These are phyloP conservation scores for Tricholoma hemisulphureum DNA, from an alignment of 768 basidiomycete species.

Conservation along the genomic window DNA sequence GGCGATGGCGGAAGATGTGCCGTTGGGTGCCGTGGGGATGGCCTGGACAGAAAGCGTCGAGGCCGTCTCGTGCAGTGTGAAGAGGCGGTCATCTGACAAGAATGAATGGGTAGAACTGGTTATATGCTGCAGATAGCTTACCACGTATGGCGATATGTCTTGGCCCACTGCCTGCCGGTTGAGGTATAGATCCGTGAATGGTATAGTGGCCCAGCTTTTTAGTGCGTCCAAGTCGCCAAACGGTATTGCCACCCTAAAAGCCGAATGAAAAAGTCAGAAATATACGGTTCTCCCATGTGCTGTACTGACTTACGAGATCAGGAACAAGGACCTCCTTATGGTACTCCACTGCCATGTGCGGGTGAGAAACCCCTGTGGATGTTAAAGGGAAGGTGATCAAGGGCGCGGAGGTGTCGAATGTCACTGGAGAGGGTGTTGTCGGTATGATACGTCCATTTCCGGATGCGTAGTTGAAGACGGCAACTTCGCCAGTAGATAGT, in stretches of 20 bases:
- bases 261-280: not conserved
- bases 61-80: constrained; percentile 53
- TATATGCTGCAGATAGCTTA: constrained; percentile 13
- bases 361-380: constrained; percentile 44
- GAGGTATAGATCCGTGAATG: constrained; percentile 51
- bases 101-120: not conserved
- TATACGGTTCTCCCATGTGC: not conserved
- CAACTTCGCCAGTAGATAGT: constrained; percentile 57
- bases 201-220: constrained; percentile 43
- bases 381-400: constrained; percentile 53
- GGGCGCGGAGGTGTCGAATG: constrained; percentile 35
- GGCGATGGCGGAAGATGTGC: constrained; percentile 50
- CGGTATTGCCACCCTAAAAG: constrained; percentile 55
- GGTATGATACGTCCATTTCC: constrained; percentile 57
- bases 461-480: constrained; percentile 55
- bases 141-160: constrained; percentile 51
- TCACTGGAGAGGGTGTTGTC: constrained; percentile 36
- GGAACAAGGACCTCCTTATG: constrained; percentile 55
- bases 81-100: constrained; percentile 45
- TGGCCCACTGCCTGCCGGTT: constrained; percentile 50
- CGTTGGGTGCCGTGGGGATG: constrained; percentile 50
- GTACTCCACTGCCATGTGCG: constrained; percentile 59
- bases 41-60: constrained; percentile 58
- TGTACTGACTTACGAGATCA: constrained; percentile 45
- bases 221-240: constrained; percentile 56